Evolutionary conservation across 345 rosid genomes (phyloP), one percentile per base, ranked within the genome.

Genomic region (Pistacia atlantica): DNA sequence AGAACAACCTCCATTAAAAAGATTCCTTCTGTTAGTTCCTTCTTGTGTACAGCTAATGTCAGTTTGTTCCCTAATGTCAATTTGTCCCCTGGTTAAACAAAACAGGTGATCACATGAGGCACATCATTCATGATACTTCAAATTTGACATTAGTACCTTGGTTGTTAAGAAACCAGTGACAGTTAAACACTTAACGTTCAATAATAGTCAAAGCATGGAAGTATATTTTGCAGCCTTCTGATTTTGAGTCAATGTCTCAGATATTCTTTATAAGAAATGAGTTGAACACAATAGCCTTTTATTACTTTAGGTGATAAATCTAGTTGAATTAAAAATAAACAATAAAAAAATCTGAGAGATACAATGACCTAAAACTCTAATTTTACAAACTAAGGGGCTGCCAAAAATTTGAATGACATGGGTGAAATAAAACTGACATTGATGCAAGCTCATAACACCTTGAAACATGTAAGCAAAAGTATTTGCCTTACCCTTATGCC

Each of bases 401-500:
- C 51, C 49, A 18, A 49, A 74, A 62, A n/a, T 69, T 69, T 69
- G 28, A 28, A 31, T 65, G 71, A n/a, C 7, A 37, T 33, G 49
- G 60, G 16, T 48, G 8, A 46, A 13, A 54, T 73, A 8, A 22
- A 51, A 51, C 2, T 51, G 54, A 64, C 22, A 65, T 48, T 48
- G 33, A 61, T 6, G 8, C 60, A 10, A 22, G 31, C n/a, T 49
- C 54, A 20, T 37, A 55, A n/a, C 25, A 62, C 46, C 45, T 52
- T 55, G 18, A 75, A 59, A 4, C 20, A 46, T 57, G 65, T 18
- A 45, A 13, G 1, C 61, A 70, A 68, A 38, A 77, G 18, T 56
- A 13, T 75, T 65, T 18, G 17, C 77, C 97, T 83, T 86, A 95
- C 99, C 88, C 96, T 87, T 79, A 95, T 89, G 71, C 99, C 98